Evolutionary conservation across 352 stramenopile species (phyloP).

Genomic region (Hyaloperonospora arabidopsidis): DNA sequence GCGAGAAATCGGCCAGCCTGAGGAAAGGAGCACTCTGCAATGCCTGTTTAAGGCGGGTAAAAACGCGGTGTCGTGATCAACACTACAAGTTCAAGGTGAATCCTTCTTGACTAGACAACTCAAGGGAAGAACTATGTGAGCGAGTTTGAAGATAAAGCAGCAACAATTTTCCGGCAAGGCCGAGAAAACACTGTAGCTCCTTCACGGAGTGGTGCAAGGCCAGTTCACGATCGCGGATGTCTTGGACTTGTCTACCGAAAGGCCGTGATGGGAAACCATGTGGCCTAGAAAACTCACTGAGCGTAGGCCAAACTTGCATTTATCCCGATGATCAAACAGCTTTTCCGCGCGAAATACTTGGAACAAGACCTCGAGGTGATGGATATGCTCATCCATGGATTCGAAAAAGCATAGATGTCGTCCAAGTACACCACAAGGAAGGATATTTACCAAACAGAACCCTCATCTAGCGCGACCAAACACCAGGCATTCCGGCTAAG

Average conservation of each 20-base stretch:
- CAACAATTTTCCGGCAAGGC: constrained; percentile 25
- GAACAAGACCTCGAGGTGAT: constrained; percentile 21
- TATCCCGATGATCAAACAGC: constrained; percentile 15
- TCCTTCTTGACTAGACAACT: constrained; percentile 24
- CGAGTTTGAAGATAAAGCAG: constrained; percentile 22
- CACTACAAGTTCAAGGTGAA: constrained; percentile 10
- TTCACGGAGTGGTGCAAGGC: constrained; percentile 6
- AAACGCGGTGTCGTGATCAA: constrained; percentile 14
- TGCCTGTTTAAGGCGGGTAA: constrained; percentile 15
- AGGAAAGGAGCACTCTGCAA: constrained; percentile 25
- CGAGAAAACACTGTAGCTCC: constrained; percentile 24
- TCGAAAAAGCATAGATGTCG: constrained; percentile 25
- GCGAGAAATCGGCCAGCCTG: constrained; percentile 16
- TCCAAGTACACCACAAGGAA: constrained; percentile 33
- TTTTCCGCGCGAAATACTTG: constrained; percentile 18
- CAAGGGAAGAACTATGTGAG: constrained; percentile 13
- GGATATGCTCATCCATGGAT: constrained; percentile 5
- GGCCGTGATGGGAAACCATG: constrained; percentile 10
- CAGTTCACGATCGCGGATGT: constrained; percentile 19
- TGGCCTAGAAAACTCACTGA: constrained; percentile 25
- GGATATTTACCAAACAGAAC: constrained; percentile 17
- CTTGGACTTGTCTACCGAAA: constrained; percentile 21
- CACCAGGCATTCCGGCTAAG: constrained; percentile 28
- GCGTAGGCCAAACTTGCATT: constrained; percentile 18
- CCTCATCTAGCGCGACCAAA: constrained; percentile 18